Percentiles rank a stretch among this genome's conserved stretches.
phyloP scores from a whole-genome alignment of 2,329 filamentous ascomycete genomes.

The Curvularia sp. region DNA sequence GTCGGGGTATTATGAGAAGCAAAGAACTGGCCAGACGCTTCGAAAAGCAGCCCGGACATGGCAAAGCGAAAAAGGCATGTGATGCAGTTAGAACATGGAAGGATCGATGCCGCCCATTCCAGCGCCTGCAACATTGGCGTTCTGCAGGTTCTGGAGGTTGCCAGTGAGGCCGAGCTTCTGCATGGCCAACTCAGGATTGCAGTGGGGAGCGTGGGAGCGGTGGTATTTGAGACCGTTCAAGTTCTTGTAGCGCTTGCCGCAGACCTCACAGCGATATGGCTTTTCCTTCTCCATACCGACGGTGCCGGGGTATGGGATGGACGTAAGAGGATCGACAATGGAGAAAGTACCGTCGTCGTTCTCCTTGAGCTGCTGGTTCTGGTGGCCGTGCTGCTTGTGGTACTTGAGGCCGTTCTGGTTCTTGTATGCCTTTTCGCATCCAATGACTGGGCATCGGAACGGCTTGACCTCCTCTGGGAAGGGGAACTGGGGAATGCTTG shows the following conservation, averaged over 20 bases:
- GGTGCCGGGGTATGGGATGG: conserved; percentile 91
- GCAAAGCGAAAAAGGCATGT: conserved; percentile 3
- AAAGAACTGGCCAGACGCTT: conserved; percentile 21
- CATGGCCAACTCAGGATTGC: conserved; percentile 80
- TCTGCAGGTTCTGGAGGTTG: conserved; percentile 51
- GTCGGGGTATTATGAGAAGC: conserved; percentile 35
- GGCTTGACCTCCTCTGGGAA: conserved; percentile 89
- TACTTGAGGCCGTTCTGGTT: conserved; percentile 99
- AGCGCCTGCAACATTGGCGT: conserved; percentile 59
- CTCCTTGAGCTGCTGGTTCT: conserved; percentile 94
- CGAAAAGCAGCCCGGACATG: conserved; percentile 11
- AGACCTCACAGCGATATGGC: conserved; percentile 95
- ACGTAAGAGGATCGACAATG: conserved; percentile 96
- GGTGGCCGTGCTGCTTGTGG: conserved; percentile 85
- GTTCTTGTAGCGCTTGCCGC: conserved; percentile 99
- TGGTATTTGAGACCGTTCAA: conserved; percentile 97
- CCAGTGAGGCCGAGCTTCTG: conserved; percentile 51
- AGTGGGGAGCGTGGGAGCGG: conserved; percentile 75
- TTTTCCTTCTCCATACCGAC: conserved; percentile 99
- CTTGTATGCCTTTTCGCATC: conserved; percentile 99
- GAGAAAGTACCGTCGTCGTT: conserved; percentile 98
- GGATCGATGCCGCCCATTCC: conserved; percentile 65
- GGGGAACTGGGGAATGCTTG: conserved; percentile 50
- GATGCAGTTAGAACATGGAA: conserved; percentile 52
- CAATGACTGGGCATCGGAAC: conserved; percentile 96